Evolutionary conservation across 116 monocot species (phyloP), one percentile per base, ranked within the genome.

Genomic region (Iris pallida): DNA sequence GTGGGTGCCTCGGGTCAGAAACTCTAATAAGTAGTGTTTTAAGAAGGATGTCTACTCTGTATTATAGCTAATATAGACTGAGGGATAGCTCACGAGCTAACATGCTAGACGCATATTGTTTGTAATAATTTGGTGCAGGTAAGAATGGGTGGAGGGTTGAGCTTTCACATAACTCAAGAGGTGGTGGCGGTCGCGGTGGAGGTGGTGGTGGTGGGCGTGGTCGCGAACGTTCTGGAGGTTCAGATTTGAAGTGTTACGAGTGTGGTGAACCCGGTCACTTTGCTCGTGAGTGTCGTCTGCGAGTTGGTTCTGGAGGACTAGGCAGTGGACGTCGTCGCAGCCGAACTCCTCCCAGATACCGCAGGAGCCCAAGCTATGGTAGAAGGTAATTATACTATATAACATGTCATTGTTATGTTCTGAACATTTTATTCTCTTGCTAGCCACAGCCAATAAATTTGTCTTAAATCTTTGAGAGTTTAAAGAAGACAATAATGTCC

Each of bases 211-310:
- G 83, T 2, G 49, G 56, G 0, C 62, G 64, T 49, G 73, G 80
- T 13, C 69, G 71, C 7, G 68, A 75, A 18, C 76, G 62, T 41
- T 70, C 62, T 76, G 89, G 88, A 19, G 82, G 91, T 57, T 82
- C 82, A 40, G 85, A 91, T 65, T 63, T 83, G 78, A 92, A 83
- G 66, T 92, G 92, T 62, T 92, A 92, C 49, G 88, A 92, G 52
- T 92, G 92, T 81, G 92, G 92, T 9, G 88, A 92, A 58, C 80
- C 88, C n/a, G 92, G 92, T 19, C 92, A 92, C 68, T 92, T 92
- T 81, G 92, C 88, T 43, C 82, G 92, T 55, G 92, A 88, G 48
- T 92, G 92, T 59, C 82, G 88, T 6, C 44, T 85, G 66, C 85
- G 85, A 7, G 72, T 85, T 73, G 88, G 91, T 68, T 41, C 83